phyloP scores from a whole-genome alignment of 2,329 filamentous ascomycete species.

The Fusarium sp. region DNA sequence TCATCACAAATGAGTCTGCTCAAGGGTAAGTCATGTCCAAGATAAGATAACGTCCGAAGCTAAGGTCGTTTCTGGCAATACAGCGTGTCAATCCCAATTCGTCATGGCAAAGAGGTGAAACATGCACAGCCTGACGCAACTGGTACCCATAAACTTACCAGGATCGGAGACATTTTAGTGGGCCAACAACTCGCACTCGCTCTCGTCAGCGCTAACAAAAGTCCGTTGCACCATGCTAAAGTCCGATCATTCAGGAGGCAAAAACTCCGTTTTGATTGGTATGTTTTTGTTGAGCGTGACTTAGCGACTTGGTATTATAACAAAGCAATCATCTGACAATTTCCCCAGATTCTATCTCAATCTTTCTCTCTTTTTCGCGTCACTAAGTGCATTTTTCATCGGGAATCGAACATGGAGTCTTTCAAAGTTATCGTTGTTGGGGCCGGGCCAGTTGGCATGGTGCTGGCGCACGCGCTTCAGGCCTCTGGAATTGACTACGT shows the following conservation, averaged over 20 bases:
- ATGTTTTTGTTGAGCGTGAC: not conserved
- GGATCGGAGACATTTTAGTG: not conserved
- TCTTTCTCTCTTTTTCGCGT: fast-evolving
- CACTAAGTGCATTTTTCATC: fast-evolving
- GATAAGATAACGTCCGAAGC: not conserved
- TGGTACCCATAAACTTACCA: fast-evolving
- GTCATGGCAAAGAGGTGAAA: fast-evolving
- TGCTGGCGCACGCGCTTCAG: slow-evolving; percentile 20
- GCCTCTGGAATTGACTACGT: slow-evolving; percentile 20
- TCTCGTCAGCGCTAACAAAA: not conserved
- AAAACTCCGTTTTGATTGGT: not conserved
- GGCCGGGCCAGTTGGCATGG: slow-evolving; percentile 21
- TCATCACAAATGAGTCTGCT: not conserved
- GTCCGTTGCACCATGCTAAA: not conserved
- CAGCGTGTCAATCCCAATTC: fast-evolving
- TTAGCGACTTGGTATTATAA: not conserved
- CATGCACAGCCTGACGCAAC: fast-evolving
- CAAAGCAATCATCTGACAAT: not conserved
- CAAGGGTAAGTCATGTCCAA: not conserved
- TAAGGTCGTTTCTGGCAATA: not conserved
- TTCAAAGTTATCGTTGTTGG: slow-evolving; percentile 30
- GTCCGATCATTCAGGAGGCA: not conserved
- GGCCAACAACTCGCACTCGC: not conserved
- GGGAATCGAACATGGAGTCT: not conserved
- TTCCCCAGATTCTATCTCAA: not conserved